These are phyloP conservation scores for Psilocybe tampanensis DNA, from an alignment of 768 basidiomycete species.

Conservation along the genomic window DNA sequence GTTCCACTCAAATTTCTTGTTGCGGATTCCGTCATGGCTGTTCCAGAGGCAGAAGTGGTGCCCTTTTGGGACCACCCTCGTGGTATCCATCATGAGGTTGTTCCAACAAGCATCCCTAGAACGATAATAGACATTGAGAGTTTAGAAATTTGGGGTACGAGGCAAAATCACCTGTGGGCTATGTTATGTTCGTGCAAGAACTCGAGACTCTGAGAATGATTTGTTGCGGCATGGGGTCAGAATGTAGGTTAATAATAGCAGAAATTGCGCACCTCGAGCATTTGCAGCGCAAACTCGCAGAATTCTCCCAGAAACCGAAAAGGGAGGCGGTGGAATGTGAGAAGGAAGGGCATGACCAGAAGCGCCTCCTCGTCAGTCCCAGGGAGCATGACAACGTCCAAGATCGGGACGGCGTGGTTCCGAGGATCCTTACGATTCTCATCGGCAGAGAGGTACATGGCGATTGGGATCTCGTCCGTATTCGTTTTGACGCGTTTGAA, in stretches of 20 bases:
- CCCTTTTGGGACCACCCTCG: constrained; percentile 13
- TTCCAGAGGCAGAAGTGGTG: constrained; percentile 3
- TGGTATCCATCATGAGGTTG: constrained; percentile 22
- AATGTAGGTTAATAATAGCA: too few species aligned
- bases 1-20: constrained; percentile 7
- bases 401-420: constrained; percentile 11
- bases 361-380: constrained; percentile 7
- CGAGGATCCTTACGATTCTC: constrained; percentile 3
- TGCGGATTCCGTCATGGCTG: neutral
- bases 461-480: constrained; percentile 7
- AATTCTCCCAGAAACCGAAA: constrained; percentile 14
- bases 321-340: constrained; percentile 5
- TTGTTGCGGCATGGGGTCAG: neutral
- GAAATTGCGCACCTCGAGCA: constrained; percentile 9
- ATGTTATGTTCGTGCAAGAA: constrained; percentile 16
- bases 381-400: constrained; percentile 15
- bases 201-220: constrained; percentile 2
- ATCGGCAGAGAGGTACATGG: neutral
- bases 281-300: constrained; percentile 11
- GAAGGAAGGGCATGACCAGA: constrained; percentile 13
- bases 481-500: constrained; percentile 14
- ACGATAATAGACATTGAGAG: too few species aligned
- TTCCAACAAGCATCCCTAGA: neutral
- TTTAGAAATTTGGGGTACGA: neutral
- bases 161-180: constrained; percentile 5